These are phyloP conservation scores for Byssothecium circinans DNA, from an alignment of 2,329 filamentous ascomycete species.

Conservation along the genomic window DNA sequence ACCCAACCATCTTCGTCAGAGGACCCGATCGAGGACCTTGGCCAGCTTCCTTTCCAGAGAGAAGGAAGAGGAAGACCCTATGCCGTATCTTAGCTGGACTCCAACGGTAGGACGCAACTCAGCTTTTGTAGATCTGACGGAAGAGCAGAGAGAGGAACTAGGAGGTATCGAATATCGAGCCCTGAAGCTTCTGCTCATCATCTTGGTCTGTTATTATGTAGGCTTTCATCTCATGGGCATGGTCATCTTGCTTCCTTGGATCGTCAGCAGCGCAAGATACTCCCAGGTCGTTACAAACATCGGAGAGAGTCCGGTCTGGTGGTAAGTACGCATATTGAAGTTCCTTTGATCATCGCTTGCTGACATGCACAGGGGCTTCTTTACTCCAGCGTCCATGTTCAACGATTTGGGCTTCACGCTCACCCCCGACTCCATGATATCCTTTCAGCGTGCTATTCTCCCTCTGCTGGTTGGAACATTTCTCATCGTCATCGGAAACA, in stretches of 20 bases:
- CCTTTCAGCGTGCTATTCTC: conserved; percentile 76
- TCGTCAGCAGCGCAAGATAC: conserved; percentile 65
- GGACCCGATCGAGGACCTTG: conserved; percentile 55
- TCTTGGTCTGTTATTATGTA: conserved; percentile 78
- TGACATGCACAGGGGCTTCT: conserved; percentile 63
- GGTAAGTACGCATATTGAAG: conserved; percentile 49
- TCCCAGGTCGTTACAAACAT: conserved; percentile 59
- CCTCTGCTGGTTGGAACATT: conserved; percentile 78
- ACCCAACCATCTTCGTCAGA: conserved; percentile 12
- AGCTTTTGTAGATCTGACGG: conserved; percentile 81
- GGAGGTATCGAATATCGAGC: conserved; percentile 96
- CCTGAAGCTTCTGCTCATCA: conserved; percentile 78
- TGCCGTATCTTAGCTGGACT: conserved; percentile 92
- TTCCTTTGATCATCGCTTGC: no score
- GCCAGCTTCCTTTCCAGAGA: conserved; percentile 61
- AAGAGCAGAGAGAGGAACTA: conserved; percentile 90
- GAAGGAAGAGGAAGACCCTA: conserved; percentile 56
- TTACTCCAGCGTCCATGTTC: conserved; percentile 83
- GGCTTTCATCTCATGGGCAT: conserved; percentile 79
- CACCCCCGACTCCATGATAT: conserved; percentile 91
- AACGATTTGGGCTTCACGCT: conserved; percentile 94
- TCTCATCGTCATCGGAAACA: conserved; percentile 92
- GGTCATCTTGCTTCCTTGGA: conserved; percentile 77
- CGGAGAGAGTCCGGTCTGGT: conserved; percentile 75
- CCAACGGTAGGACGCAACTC: conserved; percentile 93